Base-by-base conservation (phyloP, 2,329 filamentous ascomycete genomes). In the Phialemonium atrogriseum region DNA sequence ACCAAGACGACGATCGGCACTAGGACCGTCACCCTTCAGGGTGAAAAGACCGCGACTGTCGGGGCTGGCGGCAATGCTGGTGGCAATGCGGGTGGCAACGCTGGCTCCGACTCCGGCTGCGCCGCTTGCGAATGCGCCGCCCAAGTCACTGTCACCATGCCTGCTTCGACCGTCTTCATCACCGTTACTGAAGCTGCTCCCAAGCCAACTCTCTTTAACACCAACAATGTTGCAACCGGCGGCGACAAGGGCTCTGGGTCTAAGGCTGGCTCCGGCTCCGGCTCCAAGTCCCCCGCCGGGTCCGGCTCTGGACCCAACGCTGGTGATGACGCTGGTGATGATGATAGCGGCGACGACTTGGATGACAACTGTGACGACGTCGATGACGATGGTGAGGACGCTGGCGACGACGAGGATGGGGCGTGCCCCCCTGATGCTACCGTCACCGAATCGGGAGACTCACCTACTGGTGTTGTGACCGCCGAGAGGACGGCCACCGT, bases 1-100 rank as follows among this genome's bases (percentile, higher is more conserved):
- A 49, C 47, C 34, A 33, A 32, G n/a, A 51, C 48, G 31, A 38
- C 34, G 33, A 46, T 35, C 16, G 46, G 43, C 27, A 52, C 49
- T 22, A 36, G 27, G 27, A 48, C 44, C 14, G 43, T 50, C n/a
- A 51, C 49, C 10, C 26, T 49, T n/a, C 22, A 33, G 21, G 27
- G 15, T 17, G 37, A 38, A 19, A 19, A 24, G 21, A 42, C 39
- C 26, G 36, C 36, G 11, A 34, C 32, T 15, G 22, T 30, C 19
- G 19, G 27, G 37, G 32, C 21, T 24, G 32, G 13, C 12, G 33
- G 23, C 24, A 27, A 27, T 8, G 24, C 25, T 15, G 13, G 13
- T 6, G 25, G 16, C 13, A 15, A 11, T 24, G 10, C 17, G 16
- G 30, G 20, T 6, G 16, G 13, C 30, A 18, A 5, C n/a, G 15